Percentiles rank a stretch among this genome's conserved stretches.
Conservation (phyloP, 768 basidiomycete genomes). For the Tubosaeta sp. region DNA sequence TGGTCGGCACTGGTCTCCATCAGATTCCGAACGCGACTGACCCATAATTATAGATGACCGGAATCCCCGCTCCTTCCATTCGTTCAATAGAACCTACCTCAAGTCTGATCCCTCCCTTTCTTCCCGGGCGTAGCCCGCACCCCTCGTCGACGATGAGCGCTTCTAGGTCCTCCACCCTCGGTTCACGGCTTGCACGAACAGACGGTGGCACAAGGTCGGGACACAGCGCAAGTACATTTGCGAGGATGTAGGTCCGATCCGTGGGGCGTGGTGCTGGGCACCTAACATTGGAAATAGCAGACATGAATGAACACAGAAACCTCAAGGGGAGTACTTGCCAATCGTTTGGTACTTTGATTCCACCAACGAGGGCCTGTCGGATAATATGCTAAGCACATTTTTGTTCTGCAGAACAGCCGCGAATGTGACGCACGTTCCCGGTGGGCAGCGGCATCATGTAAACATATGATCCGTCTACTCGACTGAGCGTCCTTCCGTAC, state of each 20-base stretch:
- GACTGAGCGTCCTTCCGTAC: constrained; percentile 32
- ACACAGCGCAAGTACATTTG: constrained; percentile 46
- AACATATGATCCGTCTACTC: constrained; percentile 27
- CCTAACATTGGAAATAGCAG: constrained; percentile 32
- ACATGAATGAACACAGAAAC: background rate
- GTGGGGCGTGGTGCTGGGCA: constrained; percentile 61
- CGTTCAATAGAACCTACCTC: constrained; percentile 42
- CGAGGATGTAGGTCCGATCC: constrained; percentile 56
- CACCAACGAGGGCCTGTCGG: constrained; percentile 52
- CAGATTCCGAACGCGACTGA: constrained; percentile 29
- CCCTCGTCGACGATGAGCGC: constrained; percentile 48
- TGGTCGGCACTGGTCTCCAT: background rate
- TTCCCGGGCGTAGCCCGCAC: constrained; percentile 61
- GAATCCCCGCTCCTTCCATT: constrained; percentile 32
- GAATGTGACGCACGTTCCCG: constrained; percentile 35
- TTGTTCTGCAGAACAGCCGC: background rate
- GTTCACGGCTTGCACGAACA: constrained; percentile 40
- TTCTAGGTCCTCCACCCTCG: constrained; percentile 47
- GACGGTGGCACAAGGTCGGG: constrained; percentile 57
- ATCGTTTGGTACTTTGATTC: constrained; percentile 53
- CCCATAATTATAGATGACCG: constrained; percentile 65
- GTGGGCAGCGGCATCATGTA: constrained; percentile 36
- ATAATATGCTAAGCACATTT: background rate
- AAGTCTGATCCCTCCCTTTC: constrained; percentile 66
- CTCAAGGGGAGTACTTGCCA: constrained; percentile 38